Percentiles rank a stretch among this genome's conserved stretches.
These are phyloP conservation scores for Helichrysum umbraculigerum DNA, from an alignment of 129 eudicot genomes.

Conservation along the genomic window DNA sequence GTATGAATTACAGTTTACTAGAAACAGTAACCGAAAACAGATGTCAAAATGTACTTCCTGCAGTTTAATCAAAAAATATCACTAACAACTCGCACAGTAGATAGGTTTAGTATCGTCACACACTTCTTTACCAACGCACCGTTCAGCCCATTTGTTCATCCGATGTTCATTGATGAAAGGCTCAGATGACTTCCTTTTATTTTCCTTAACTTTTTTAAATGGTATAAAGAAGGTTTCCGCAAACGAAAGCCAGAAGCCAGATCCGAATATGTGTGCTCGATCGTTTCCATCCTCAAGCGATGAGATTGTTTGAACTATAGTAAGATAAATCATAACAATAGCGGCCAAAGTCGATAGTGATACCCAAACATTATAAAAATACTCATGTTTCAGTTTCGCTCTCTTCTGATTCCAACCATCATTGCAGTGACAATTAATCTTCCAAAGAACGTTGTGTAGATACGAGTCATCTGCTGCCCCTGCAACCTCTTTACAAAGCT, in stretches of 20 bases:
- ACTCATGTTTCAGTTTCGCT: slow-evolving; percentile 37
- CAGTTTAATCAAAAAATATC: neutral
- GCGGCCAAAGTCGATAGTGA: slow-evolving; percentile 36
- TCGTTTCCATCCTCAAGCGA: slow-evolving; percentile 1
- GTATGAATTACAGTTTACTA: too few relatives aligned
- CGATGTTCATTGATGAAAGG: neutral
- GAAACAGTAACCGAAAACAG: too few relatives aligned
- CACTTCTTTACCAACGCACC: neutral
- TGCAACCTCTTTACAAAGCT: slow-evolving; percentile 43
- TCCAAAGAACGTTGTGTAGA: slow-evolving; percentile 32
- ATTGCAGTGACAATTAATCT: slow-evolving; percentile 34
- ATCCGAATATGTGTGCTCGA: neutral
- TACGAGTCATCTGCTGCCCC: slow-evolving; percentile 41
- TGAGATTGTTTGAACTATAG: slow-evolving; percentile 36
- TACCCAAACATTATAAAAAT: slow-evolving; percentile 44
- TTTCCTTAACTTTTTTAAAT: neutral
- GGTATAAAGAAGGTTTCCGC: slow-evolving; percentile 23
- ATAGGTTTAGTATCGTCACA: neutral
- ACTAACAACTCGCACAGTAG: slow-evolving; percentile 14
- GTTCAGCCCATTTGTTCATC: neutral
- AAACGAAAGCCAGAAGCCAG: slow-evolving; percentile 25
- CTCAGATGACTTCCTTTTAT: neutral
- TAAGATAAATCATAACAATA: slow-evolving; percentile 25
- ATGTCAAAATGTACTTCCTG: too few relatives aligned
- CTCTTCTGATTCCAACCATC: slow-evolving; percentile 20